Base-by-base conservation (phyloP, 768 basidiomycete species). In the Podaxis mareebaensis region DNA sequence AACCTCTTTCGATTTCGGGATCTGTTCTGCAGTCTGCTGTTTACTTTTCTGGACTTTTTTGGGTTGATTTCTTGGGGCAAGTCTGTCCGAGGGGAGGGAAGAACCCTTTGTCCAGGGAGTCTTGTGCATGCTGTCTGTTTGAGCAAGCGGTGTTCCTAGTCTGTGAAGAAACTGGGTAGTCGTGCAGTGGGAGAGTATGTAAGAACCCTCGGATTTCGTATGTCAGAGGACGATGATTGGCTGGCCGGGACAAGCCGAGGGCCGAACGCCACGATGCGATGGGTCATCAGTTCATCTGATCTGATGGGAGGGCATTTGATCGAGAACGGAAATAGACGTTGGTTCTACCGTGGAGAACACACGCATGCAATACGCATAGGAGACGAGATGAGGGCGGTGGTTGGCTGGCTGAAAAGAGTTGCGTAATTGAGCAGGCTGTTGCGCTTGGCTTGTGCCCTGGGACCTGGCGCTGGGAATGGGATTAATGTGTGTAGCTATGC, bases 11-110 rank as follows among this genome's bases (percentile, higher is more conserved):
- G 83, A 88, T 70, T 84, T 87, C 1, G 77, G 72, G 13, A 72
- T 67, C 24, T 73, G 71, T 10, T 71, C 70, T 1, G 73, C 69
- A 1, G 22, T 11, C 10, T 20, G 13, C 5, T 51, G 49, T 51
- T 51, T 51, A 13, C 6, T 51, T 13, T 51, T 76, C 68, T 79
- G 78, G 40, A 67, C 66, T 44, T 75, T 66, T n/a, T 20, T 17
- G 44, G 12, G 64, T 26, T 63, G 67, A 26, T 69, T 66, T 28
- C 57, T 59, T 4, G 80, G 72, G 39, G 74, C 79, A 40, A 88
- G 75, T 28, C 84, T 78, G 67, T 89, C 87, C 28, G 87, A 88
- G 24, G 83, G 76, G 17, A 88, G 67, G 1, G 83, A 80, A 1
- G 72, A 65, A 42, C 72, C 76, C 64, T 77, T 78, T 1, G 75